Base-by-base conservation (phyloP, 2,329 filamentous ascomycete species). In the Trichoderma polysporum region DNA sequence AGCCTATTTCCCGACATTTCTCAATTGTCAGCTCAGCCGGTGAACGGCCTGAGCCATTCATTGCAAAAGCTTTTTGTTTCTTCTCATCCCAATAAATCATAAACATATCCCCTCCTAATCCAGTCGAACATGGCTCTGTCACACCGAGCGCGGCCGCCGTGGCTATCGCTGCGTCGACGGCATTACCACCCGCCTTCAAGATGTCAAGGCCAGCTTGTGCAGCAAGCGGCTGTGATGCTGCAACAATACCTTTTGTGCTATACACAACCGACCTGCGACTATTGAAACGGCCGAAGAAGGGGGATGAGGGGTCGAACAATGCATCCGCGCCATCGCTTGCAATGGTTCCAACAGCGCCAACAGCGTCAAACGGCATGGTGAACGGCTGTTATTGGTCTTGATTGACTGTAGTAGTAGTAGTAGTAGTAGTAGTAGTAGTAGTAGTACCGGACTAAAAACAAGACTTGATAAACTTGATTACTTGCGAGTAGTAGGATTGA, bases 101-200 rank as follows among this genome's bases (percentile, higher is more conserved):
- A 13, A 61, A 66, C 63, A 66, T 66, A 9, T 66, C 63, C 17
- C 63, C 63, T 39, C 63, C 63, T 19, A 66, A 19, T 25, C 56
- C 54, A 7, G 63, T 66, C 3, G 63, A 66, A 56, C 41, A 35
- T 22, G 63, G 53, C 25, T 66, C 63, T 3, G 56, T 61, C 25
- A 66, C 63, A n/a, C 63, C 63, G 1, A 66, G 63, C 5, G 63
- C 63, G 10, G 63, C 63, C 15, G 63, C 63, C 8, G 63, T 66
- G 19, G 62, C 62, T 33, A 65, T 65, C 5, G 62, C 62, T 27
- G 62, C 62, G 27, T 65, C 62, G 17, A 61, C 63, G 1, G 63
- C 63, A 66, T 66, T 66, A 6, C 63, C 63, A 15, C 63, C 63
- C 0, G 47, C 56, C n/a, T 66, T 66, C 4, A 66, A 25, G n/a